Evolutionary conservation across 2,329 filamentous ascomycete genomes (phyloP).

Genomic region (Neonectria punicea): DNA sequence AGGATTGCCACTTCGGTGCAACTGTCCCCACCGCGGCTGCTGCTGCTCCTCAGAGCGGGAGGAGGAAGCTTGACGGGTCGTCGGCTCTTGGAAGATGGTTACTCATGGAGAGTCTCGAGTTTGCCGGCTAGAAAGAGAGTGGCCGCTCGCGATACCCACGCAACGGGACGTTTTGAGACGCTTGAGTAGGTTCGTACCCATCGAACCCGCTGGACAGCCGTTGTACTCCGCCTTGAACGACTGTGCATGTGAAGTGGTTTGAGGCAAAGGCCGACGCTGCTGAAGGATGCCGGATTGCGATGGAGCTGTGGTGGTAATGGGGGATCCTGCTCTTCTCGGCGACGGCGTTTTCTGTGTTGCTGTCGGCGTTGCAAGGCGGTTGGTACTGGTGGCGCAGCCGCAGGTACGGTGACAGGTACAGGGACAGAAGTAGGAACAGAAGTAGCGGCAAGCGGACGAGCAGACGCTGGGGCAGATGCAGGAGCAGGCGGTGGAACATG

Average conservation of each 20-base stretch:
- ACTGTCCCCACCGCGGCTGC: too few species aligned
- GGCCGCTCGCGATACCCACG: background rate
- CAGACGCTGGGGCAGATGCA: too few species aligned
- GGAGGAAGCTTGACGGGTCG: too few species aligned
- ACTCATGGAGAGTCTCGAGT: background rate
- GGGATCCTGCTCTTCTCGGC: background rate
- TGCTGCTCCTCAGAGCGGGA: too few species aligned
- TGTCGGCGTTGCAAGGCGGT: background rate
- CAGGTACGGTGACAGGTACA: too few species aligned
- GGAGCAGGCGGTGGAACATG: too few species aligned
- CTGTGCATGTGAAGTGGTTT: background rate
- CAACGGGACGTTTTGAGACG: background rate
- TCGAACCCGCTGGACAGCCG: background rate
- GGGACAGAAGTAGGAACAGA: too few species aligned
- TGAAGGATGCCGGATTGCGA: background rate
- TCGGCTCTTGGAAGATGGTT: background rate
- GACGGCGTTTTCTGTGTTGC: background rate
- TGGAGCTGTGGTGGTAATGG: background rate
- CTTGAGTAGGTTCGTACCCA: background rate
- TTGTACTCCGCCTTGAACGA: background rate
- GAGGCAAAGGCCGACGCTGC: background rate
- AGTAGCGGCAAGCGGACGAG: too few species aligned
- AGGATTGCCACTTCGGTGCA: too few species aligned
- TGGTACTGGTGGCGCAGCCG: background rate
- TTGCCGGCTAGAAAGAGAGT: background rate